Conservation (phyloP, 1,139 yeast genomes). For the Trichomonascaceae sp. region DNA sequence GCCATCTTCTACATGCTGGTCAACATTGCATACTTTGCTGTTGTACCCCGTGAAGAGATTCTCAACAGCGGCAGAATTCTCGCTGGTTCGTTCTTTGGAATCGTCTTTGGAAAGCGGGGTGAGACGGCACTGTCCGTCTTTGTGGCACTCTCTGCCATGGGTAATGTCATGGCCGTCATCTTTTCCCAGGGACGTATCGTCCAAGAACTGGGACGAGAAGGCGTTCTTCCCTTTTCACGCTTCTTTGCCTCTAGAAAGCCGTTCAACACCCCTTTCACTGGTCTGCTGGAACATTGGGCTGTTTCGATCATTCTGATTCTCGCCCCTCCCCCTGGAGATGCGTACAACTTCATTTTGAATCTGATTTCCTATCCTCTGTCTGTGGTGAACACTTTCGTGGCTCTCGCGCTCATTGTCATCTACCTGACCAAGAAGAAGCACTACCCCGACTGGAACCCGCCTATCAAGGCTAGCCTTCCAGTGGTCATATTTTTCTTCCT, state of each 20-base stretch:
- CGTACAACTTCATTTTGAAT: conserved; percentile 62
- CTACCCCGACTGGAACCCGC: conserved; percentile 53
- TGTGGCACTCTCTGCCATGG: conserved; percentile 63
- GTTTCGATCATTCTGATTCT: conserved; percentile 42
- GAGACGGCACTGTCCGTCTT: conserved; percentile 56
- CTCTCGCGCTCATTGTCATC: conserved; percentile 58
- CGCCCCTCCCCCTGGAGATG: conserved; percentile 65
- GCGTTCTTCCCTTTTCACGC: conserved; percentile 53
- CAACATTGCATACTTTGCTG: conserved; percentile 61
- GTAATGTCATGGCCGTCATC: conserved; percentile 66
- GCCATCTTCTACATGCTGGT: conserved; percentile 55
- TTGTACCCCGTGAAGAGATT: conserved; percentile 53
- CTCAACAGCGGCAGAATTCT: conserved; percentile 52
- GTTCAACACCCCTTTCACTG: conserved; percentile 43
- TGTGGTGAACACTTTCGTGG: conserved; percentile 56
- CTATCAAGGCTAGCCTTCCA: conserved; percentile 53
- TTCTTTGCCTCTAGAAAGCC: conserved; percentile 42
- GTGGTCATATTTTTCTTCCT: conserved; percentile 52
- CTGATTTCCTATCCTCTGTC: conserved; percentile 67
- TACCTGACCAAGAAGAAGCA: conserved; percentile 42
- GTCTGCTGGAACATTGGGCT: conserved; percentile 41
- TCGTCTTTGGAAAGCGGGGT: conserved; percentile 58
- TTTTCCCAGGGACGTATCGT: conserved; percentile 69
- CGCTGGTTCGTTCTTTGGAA: conserved; percentile 62
- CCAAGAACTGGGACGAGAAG: conserved; percentile 62